These are phyloP conservation scores for Astrothelium macrocarpum DNA, from an alignment of 495 filamentous ascomycete genomes.

Conservation along the genomic window DNA sequence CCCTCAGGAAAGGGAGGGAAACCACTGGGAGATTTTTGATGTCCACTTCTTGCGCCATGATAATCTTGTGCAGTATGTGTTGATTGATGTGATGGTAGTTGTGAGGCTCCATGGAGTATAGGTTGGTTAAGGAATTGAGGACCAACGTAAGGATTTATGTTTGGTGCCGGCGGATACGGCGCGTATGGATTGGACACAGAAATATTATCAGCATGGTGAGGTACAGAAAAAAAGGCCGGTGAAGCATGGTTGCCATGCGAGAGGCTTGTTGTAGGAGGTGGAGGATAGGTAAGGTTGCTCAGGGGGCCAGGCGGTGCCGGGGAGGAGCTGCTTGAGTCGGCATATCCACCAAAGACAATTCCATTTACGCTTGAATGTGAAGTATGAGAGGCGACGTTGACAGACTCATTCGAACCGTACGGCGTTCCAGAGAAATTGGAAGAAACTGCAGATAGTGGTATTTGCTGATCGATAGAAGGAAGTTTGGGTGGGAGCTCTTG, in stretches of 20 bases:
- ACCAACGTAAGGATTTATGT: not conserved
- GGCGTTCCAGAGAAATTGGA: conserved; percentile 2
- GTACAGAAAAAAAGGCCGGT: conserved; percentile 17
- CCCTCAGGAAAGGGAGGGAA: not conserved
- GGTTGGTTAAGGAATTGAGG: not conserved
- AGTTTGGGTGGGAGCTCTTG: conserved; percentile 25
- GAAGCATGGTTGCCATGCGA: not conserved
- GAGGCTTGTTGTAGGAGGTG: conserved; percentile 11
- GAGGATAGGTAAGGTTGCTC: not conserved
- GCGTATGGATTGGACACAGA: conserved; percentile 21
- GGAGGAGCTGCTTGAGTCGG: conserved; percentile 26
- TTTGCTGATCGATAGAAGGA: conserved; percentile 18
- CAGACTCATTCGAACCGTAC: conserved; percentile 5
- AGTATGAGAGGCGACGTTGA: conserved; percentile 14
- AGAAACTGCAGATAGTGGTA: conserved; percentile 17
- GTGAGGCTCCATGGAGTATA: not conserved
- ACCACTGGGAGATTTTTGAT: not conserved
- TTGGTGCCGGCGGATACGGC: conserved; percentile 3
- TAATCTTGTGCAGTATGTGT: not conserved
- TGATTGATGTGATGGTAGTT: not conserved
- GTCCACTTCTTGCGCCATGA: not conserved
- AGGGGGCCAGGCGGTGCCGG: conserved; percentile 22
- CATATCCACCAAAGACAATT: conserved; percentile 28
- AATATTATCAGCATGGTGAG: conserved; percentile 24
- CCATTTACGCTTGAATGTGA: conserved; percentile 24